These are phyloP conservation scores for Auxenochlorella pyrenoidosa DNA, from an alignment of 139 green algal genomes.

Conservation along the genomic window DNA sequence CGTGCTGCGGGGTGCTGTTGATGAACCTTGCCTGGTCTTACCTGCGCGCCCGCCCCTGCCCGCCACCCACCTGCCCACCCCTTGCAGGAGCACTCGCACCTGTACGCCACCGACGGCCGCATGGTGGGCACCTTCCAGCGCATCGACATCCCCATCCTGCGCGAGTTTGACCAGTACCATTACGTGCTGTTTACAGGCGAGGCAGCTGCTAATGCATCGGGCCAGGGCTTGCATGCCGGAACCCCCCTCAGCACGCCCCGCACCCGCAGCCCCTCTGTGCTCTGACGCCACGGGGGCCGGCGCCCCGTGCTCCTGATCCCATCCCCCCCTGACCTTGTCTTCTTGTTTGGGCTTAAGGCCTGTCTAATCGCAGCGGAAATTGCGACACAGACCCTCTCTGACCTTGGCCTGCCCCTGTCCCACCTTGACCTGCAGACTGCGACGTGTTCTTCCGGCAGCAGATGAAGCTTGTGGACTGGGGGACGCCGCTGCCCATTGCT, in stretches of 20 bases:
- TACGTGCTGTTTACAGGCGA: slow-evolving; percentile 26
- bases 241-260: too few species aligned
- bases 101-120: slow-evolving; percentile 10
- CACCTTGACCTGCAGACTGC: not conserved
- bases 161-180: slow-evolving; percentile 30
- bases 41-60: too few species aligned
- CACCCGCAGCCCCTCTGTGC: too few species aligned
- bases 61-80: not conserved
- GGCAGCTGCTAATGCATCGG: too few species aligned
- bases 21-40: too few species aligned
- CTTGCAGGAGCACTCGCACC: not conserved
- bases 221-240: too few species aligned
- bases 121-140: slow-evolving; percentile 28
- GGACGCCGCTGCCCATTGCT: slow-evolving; percentile 4
- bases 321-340: too few species aligned
- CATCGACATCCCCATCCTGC: slow-evolving; percentile 31
- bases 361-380: not conserved
- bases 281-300: too few species aligned
- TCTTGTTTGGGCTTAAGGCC: not conserved
- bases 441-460: slow-evolving; percentile 29
- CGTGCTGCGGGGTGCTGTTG: too few species aligned
- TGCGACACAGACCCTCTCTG: too few species aligned
- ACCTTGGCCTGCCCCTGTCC: not conserved
- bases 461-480: slow-evolving; percentile 30
- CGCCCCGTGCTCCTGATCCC: too few species aligned